These are phyloP conservation scores for Catharanthus roseus DNA, from an alignment of 257 asterid genomes.

Conservation along the genomic window DNA sequence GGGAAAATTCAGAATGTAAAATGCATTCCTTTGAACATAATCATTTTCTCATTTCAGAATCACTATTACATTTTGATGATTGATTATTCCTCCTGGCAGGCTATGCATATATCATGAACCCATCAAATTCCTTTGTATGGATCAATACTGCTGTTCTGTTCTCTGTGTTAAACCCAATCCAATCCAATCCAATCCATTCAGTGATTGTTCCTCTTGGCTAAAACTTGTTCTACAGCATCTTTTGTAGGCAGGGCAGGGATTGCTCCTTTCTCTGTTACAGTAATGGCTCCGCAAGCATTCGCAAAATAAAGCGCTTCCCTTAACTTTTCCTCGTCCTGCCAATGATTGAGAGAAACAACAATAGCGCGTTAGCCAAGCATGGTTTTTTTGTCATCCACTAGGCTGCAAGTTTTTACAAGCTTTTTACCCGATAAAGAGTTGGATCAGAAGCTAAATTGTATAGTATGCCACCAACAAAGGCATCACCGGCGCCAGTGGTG, in stretches of 20 bases:
- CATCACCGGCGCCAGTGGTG: no score
- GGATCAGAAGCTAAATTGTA: no score
- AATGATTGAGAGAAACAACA: no score
- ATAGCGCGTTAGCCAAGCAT: no score
- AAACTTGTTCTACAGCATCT: constrained; percentile 45
- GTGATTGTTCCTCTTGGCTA: constrained; percentile 31
- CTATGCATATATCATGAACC: no score
- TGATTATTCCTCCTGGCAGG: background rate
- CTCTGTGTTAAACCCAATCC: no score
- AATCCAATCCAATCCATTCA: constrained; percentile 28
- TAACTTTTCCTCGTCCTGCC: constrained; percentile 63
- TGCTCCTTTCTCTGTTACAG: constrained; percentile 78
- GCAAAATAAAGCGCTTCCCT: constrained; percentile 70
- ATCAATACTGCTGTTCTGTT: no score
- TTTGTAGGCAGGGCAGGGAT: constrained; percentile 84
- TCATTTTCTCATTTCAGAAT: background rate
- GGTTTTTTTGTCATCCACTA: no score
- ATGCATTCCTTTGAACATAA: background rate
- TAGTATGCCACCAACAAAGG: no score
- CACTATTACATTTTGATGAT: background rate
- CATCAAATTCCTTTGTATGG: background rate
- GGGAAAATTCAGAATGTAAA: background rate
- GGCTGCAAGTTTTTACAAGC: no score
- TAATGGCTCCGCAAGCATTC: constrained; percentile 87
- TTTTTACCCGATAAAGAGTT: no score